phyloP scores from a whole-genome alignment of 208 protist species.

The Lotmaria passim region DNA sequence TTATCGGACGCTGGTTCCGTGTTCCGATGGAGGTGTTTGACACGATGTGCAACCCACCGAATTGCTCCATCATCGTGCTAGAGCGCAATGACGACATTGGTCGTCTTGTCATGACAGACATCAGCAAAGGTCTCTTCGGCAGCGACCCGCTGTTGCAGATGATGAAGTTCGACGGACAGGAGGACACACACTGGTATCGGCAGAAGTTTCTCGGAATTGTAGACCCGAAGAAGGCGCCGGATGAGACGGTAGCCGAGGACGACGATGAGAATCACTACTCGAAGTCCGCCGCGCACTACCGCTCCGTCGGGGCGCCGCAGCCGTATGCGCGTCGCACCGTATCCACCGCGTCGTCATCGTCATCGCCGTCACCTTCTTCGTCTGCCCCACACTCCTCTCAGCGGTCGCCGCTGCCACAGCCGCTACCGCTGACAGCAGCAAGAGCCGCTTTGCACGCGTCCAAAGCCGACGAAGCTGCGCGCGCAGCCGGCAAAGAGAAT shows the following conservation, averaged over 20 bases:
- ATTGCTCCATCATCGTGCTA: conserved; percentile 86
- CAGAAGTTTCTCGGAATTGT: conserved; percentile 62
- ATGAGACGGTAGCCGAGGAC: conserved; percentile 39
- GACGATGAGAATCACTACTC: conserved; percentile 73
- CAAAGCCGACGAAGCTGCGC: too few species aligned
- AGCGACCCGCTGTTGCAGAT: conserved; percentile 83
- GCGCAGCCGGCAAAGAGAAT: too few species aligned
- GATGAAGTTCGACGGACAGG: conserved; percentile 81
- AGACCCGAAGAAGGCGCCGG: conserved; percentile 29
- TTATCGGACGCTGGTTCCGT: conserved; percentile 85
- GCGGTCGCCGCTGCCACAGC: too few species aligned
- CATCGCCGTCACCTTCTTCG: too few species aligned
- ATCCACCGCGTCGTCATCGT: not conserved
- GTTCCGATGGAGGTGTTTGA: conserved; percentile 88
- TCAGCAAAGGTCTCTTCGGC: conserved; percentile 84
- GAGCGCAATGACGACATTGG: conserved; percentile 61
- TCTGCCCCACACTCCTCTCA: too few species aligned
- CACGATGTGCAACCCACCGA: conserved; percentile 90
- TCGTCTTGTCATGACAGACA: conserved; percentile 82
- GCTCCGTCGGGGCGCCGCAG: conserved; percentile 37
- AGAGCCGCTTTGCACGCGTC: too few species aligned
- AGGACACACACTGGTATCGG: conserved; percentile 71
- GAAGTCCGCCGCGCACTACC: conserved; percentile 44
- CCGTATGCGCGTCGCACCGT: conserved; percentile 17
- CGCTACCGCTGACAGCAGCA: too few species aligned